Evolutionary conservation across 2,329 filamentous ascomycete species (phyloP).

Genomic region (Diplodia mutila): DNA sequence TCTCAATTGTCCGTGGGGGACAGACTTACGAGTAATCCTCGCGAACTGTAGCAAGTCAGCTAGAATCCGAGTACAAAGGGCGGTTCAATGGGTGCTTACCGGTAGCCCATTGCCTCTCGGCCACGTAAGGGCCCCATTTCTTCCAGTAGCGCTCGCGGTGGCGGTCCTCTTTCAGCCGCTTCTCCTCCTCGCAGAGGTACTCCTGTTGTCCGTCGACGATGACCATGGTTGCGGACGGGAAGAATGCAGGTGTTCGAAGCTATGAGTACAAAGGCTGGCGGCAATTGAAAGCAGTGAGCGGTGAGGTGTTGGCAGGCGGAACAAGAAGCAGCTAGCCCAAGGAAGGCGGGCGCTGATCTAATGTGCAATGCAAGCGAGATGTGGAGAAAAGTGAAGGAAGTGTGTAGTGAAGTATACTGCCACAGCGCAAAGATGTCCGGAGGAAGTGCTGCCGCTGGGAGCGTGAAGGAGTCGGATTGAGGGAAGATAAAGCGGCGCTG

Average conservation of each 20-base stretch:
- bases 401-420: neutral
- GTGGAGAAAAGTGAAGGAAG: slow-evolving; percentile 3
- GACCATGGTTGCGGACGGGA: slow-evolving; percentile 66
- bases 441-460: slow-evolving; percentile 10
- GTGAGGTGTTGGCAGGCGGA: neutral
- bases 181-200: slow-evolving; percentile 87
- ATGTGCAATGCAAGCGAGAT: slow-evolving; percentile 21
- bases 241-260: neutral
- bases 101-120: slow-evolving; percentile 94
- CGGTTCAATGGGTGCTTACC: slow-evolving; percentile 58
- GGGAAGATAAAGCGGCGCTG: neutral
- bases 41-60: slow-evolving; percentile 63
- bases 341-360: slow-evolving; percentile 8
- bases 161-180: slow-evolving; percentile 82
- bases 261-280: neutral
- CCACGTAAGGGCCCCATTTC: slow-evolving; percentile 93
- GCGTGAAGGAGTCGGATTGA: neutral
- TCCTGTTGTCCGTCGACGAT: slow-evolving; percentile 79
- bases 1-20: slow-evolving; percentile 25
- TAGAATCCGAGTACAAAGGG: neutral
- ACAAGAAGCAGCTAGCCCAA: slow-evolving; percentile 1
- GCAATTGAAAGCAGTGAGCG: slow-evolving; percentile 7
- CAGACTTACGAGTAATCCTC: slow-evolving; percentile 80
- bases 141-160: slow-evolving; percentile 93
- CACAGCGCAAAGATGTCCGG: neutral